Evolutionary conservation across 2,329 filamentous ascomycete genomes (phyloP).

Genomic region (Moelleriella libera): DNA sequence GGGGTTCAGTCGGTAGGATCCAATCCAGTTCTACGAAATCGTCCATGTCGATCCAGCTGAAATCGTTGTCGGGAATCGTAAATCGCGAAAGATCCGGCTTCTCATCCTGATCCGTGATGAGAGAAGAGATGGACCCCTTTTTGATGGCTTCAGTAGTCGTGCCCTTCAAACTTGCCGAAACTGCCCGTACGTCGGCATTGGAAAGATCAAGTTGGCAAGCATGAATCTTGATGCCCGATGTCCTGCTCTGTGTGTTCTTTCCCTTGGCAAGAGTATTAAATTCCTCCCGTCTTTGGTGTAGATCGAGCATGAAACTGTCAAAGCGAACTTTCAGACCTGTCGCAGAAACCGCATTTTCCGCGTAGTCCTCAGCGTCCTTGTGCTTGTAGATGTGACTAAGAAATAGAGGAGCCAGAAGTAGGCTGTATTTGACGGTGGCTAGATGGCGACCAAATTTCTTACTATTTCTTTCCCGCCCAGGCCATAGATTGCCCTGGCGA

Average conservation of each 20-base stretch:
- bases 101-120: constrained; percentile 39
- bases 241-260: constrained; percentile 62
- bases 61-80: constrained; percentile 87
- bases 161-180: constrained; percentile 78
- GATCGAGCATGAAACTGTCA: constrained; percentile 92
- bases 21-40: constrained; percentile 97
- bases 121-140: constrained; percentile 35
- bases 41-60: constrained; percentile 98
- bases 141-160: constrained; percentile 66
- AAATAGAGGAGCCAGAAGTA: constrained; percentile 83
- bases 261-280: constrained; percentile 72
- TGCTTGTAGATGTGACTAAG: constrained; percentile 98
- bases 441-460: constrained; percentile 97
- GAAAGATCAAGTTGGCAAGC: constrained; percentile 86
- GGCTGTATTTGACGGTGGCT: constrained; percentile 96
- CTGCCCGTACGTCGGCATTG: constrained; percentile 79
- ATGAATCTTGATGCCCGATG: constrained; percentile 90
- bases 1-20: constrained; percentile 80
- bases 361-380: constrained; percentile 82
- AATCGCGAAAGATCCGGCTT: constrained; percentile 72
- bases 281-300: constrained; percentile 87
- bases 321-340: constrained; percentile 94
- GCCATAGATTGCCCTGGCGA: constrained; percentile 83
- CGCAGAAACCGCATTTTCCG: constrained; percentile 64
- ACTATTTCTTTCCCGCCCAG: constrained; percentile 85